Evolutionary conservation across 2,329 filamentous ascomycete genomes (phyloP), one percentile per base, ranked within the genome.

Genomic region (Cordyceps cicadae): DNA sequence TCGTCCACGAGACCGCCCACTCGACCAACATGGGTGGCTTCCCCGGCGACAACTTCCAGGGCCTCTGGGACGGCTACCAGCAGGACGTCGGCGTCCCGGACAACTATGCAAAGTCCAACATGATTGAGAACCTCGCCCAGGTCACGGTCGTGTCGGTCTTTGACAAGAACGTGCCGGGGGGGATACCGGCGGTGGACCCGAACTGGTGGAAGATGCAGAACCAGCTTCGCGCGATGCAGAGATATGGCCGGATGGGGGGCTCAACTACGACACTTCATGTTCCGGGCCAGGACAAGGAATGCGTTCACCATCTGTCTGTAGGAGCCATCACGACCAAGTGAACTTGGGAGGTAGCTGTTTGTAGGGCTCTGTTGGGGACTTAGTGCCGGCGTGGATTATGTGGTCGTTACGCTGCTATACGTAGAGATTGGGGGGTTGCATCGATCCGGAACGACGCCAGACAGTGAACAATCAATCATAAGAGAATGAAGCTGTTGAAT

Each of bases 61-160:
- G 43, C 41, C 50, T 54, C 17, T 60, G 50, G 37, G 41, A 39
- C n/a, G 51, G 57, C 15, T 60, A 60, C 17, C n/a, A 54, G 9
- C 17, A 60, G 26, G 50, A 60, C 11, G 24, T 26, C 4, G 58
- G 41, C n/a, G 58, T 60, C 9, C 58, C 51, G 1, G 58, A 60
- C n/a, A 49, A 54, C 43, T 60, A 60, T 11, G 58, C 58, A 29
- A 21, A 43, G 48, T 43, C 29, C 19, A 60, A 60, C 58, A 55
- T 55, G 43, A 55, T 55, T 11, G 58, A 60, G 12, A 55, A 60
- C n/a, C 41, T 60, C 11, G 58, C 58, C 2, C 51, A 60, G 32
- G 52, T 54, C 2, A 54, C 58, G 7, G 51, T 60, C 1, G 58
- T 60, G 5, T 43, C 51, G 21, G 41, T 60, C 5, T 60, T 17